Evolutionary conservation across 441 rosid species (phyloP).

Genomic region (Rhodomyrtus psidioides): DNA sequence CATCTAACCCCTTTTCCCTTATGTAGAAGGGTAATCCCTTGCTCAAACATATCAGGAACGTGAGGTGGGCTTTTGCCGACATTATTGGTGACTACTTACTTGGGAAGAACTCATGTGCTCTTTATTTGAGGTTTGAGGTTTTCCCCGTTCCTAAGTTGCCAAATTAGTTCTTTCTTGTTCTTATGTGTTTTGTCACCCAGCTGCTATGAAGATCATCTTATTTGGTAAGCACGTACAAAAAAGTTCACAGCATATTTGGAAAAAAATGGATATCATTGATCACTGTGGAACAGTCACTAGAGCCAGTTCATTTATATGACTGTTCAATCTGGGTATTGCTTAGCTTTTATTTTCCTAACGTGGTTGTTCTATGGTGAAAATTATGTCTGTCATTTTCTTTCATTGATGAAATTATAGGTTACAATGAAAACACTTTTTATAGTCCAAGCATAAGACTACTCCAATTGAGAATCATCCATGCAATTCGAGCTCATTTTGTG

Average conservation of each 20-base stretch:
- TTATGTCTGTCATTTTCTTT: neutral
- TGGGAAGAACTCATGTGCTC: constrained; percentile 83
- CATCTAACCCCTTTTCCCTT: neutral
- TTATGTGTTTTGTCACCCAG: neutral
- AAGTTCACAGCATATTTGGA: neutral
- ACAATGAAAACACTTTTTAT: neutral
- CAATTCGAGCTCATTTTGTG: neutral
- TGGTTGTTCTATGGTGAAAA: neutral
- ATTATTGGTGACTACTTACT: constrained; percentile 75
- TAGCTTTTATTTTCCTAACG: neutral
- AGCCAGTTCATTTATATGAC: neutral
- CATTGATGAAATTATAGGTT: neutral
- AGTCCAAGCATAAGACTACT: neutral
- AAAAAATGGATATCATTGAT: neutral
- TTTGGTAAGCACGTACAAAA: neutral
- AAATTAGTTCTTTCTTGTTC: neutral
- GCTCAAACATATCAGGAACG: constrained; percentile 82
- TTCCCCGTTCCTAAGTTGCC: neutral
- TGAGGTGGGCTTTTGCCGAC: constrained; percentile 79
- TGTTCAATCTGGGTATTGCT: neutral
- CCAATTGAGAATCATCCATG: neutral
- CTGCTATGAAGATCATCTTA: neutral
- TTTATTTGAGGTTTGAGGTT: constrained; percentile 66
- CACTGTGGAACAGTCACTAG: neutral
- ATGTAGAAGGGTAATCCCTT: constrained; percentile 93